Evolutionary conservation across 140 eudicot genomes (phyloP), one percentile per base, ranked within the genome.

Genomic region (Stevia rebaudiana): DNA sequence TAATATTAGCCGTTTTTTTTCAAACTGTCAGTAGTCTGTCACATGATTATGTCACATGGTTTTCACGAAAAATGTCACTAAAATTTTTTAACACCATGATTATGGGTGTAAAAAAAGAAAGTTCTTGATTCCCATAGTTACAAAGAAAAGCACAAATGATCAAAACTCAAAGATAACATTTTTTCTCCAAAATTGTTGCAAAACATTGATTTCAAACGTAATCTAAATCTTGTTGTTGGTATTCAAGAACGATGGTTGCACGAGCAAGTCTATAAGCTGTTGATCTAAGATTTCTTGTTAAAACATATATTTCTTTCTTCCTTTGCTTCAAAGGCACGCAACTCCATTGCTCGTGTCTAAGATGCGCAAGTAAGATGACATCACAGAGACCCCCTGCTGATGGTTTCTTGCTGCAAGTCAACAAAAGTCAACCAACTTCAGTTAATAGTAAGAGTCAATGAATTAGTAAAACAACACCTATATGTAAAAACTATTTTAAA

Each of bases 321-420:
- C 97, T 85, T 64, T 44, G 70, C 78, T 82, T 83, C 36, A 46
- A 60, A 6, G 88, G 63, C 61, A 76, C 69, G 9, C 57, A 79
- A 54, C 72, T 83, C 99, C 95, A 85, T 69, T 94, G 99, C 61
- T 94, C 94, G 64, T 72, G 80, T 75, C 99, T 81, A 74, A 94
- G 86, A 56, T 33, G 21, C 19, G 94, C 86, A 41, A 94, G 90
- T 47, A 73, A 60, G 33, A 67, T 78, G 0, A 86, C 97, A 54
- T 88, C 99, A 63, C 97, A 85, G 5, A 88, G 49, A 59, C 77
- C 99, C 73, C 74, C 83, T 6, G 99, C 99, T 0, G 22, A 51
- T 21, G 90, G 86, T 67, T 80, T 88, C 82, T 81, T 88, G 86
- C 99, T 92, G 84, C 75, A 77, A 22, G 40, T 57, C 40, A 63